phyloP scores from a whole-genome alignment of 1,284 basidiomycete genomes.

The Cryptococcus maquisensis region DNA sequence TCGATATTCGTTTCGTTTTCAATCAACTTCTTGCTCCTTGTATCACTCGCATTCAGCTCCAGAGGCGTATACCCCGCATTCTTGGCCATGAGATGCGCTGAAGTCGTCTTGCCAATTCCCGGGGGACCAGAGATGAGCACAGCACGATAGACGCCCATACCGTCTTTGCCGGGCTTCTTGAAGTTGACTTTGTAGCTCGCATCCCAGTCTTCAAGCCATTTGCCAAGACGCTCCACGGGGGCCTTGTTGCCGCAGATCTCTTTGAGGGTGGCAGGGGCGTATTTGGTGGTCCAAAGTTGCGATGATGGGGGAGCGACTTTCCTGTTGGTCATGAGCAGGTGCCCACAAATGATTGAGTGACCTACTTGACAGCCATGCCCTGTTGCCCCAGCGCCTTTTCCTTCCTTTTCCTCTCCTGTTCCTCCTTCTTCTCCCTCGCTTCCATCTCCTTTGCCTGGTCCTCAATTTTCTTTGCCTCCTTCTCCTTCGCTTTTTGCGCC shows the following conservation, averaged over 20 bases:
- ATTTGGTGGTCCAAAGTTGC: constrained; percentile 93
- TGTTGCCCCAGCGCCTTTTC: constrained; percentile 45
- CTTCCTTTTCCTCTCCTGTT: constrained; percentile 64
- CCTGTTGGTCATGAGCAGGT: constrained; percentile 23
- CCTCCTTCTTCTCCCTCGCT: constrained; percentile 56
- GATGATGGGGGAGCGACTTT: constrained; percentile 48
- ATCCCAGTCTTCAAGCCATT: constrained; percentile 84
- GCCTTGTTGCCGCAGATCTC: constrained; percentile 96
- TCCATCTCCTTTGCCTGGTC: constrained; percentile 71
- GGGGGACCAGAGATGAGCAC: constrained; percentile 89
- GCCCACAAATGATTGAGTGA: not conserved
- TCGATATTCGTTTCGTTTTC: constrained; percentile 87
- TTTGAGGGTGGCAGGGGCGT: constrained; percentile 80
- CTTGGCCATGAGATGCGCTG: constrained; percentile 87
- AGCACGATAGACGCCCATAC: constrained; percentile 79
- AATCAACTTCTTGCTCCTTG: constrained; percentile 91
- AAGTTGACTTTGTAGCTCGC: constrained; percentile 68
- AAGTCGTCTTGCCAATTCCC: constrained; percentile 96
- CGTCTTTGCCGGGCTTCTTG: constrained; percentile 91
- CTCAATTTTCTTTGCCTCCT: constrained; percentile 59
- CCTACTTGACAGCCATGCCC: constrained; percentile 44
- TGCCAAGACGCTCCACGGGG: constrained; percentile 77
- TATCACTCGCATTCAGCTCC: constrained; percentile 94
- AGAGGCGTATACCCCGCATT: constrained; percentile 85
- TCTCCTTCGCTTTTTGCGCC: constrained; percentile 64